phyloP scores from a whole-genome alignment of 805 yeast species.

The Candida ovalis region DNA sequence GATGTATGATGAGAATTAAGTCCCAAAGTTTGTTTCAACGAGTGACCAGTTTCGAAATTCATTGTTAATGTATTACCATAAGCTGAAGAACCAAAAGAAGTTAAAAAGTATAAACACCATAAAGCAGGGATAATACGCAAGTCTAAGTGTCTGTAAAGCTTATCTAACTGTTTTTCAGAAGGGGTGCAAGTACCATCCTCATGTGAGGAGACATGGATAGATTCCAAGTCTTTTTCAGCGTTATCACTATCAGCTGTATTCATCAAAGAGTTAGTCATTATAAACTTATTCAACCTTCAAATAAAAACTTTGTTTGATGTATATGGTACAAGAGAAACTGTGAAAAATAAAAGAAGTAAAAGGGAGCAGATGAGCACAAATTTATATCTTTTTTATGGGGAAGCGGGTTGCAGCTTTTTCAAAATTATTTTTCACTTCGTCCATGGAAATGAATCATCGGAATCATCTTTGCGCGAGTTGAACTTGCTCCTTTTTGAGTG shows the following conservation, averaged over 20 bases:
- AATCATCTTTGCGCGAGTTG: not conserved
- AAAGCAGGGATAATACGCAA: constrained; percentile 73
- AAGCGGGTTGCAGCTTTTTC: not conserved
- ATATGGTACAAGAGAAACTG: not conserved
- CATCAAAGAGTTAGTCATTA: not conserved
- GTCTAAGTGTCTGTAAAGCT: constrained; percentile 61
- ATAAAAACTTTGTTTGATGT: not conserved
- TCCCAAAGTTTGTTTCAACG: constrained; percentile 48
- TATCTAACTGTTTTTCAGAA: constrained; percentile 36
- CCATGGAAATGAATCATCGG: not conserved
- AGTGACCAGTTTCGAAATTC: constrained; percentile 62
- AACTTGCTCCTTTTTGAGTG: not conserved
- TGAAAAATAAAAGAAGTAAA: not conserved
- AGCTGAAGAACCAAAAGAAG: constrained; percentile 73
- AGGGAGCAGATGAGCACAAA: not conserved
- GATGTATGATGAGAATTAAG: constrained; percentile 57
- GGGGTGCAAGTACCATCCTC: not conserved
- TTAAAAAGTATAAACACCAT: constrained; percentile 74
- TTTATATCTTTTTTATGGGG: not conserved
- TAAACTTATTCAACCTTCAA: not conserved
- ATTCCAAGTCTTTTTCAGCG: not conserved
- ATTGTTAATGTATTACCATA: constrained; percentile 79
- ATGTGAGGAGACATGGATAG: not conserved
- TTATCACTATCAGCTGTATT: not conserved
- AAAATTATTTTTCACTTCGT: not conserved